Conservation (phyloP, 768 basidiomycete genomes). For the Leccinum barrowsii region DNA sequence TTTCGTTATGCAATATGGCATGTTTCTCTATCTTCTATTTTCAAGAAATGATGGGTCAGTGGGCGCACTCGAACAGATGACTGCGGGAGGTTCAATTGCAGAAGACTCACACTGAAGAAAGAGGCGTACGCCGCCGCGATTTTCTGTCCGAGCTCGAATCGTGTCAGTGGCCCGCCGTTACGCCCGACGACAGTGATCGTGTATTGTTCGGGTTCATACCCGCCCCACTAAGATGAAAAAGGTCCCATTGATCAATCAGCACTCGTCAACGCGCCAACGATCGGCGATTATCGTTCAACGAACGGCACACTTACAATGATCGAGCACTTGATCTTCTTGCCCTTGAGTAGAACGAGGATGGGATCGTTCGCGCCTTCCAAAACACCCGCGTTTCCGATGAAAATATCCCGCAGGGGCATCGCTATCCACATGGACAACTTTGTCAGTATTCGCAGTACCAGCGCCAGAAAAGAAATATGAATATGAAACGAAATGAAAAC, state of each 20-base stretch:
- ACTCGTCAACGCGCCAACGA: no score
- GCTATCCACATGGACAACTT: conserved; percentile 1
- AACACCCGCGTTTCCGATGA: accelerated
- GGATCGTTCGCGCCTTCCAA: conserved; percentile 1
- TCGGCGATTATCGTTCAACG: background rate
- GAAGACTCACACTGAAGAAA: background rate
- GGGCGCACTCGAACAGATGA: background rate
- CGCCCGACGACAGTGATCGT: background rate
- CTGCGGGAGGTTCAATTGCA: background rate
- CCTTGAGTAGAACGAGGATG: background rate
- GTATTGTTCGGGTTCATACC: background rate
- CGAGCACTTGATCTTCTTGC: background rate
- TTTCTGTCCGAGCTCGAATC: conserved; percentile 1
- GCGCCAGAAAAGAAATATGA: background rate
- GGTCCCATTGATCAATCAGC: background rate
- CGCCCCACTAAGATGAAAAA: conserved; percentile 8
- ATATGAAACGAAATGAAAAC: background rate
- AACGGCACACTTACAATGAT: conserved; percentile 4
- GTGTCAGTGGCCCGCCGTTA: background rate
- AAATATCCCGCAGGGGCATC: background rate
- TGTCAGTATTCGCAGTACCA: background rate
- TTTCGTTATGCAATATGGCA: background rate
- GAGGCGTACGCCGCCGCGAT: background rate
- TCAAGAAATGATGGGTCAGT: background rate
- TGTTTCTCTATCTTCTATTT: conserved; percentile 1